phyloP scores from a whole-genome alignment of 164 flowering plant genomes.

The Vitis riparia region DNA sequence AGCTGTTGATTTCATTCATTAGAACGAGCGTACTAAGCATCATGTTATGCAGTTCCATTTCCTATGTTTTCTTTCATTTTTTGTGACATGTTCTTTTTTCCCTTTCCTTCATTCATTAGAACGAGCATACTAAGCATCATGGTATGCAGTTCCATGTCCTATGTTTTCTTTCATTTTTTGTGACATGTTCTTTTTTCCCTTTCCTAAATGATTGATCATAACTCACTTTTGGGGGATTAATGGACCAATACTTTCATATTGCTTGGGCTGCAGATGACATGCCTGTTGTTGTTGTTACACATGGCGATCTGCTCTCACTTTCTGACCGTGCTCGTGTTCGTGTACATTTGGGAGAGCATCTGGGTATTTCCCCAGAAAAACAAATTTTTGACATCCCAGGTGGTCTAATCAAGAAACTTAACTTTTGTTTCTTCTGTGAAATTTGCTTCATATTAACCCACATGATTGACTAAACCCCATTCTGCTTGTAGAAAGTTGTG shows the following conservation, averaged over 20 bases:
- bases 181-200: background rate
- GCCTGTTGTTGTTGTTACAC: slow-evolving; percentile 77
- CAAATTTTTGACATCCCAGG: slow-evolving; percentile 94
- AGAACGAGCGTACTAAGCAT: no score
- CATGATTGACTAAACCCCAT: background rate
- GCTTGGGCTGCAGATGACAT: slow-evolving; percentile 62
- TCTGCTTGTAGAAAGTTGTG: slow-evolving; percentile 50
- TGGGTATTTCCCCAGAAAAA: slow-evolving; percentile 66
- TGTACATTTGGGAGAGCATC: slow-evolving; percentile 63
- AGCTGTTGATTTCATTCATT: no score
- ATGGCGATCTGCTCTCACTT: slow-evolving; percentile 71
- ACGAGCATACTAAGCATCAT: no score
- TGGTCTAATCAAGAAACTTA: slow-evolving; percentile 17
- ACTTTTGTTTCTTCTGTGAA: background rate
- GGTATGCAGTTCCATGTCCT: no score
- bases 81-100: background rate
- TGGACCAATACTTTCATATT: background rate
- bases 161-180: no score
- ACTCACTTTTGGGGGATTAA: background rate
- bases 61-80: no score
- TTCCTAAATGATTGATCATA: no score
- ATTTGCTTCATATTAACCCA: background rate
- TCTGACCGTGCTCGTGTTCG: slow-evolving; percentile 60
- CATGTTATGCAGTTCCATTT: no score
- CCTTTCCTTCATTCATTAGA: no score